phyloP scores from a whole-genome alignment of 306 rosid genomes.

The Alnus rubra region DNA sequence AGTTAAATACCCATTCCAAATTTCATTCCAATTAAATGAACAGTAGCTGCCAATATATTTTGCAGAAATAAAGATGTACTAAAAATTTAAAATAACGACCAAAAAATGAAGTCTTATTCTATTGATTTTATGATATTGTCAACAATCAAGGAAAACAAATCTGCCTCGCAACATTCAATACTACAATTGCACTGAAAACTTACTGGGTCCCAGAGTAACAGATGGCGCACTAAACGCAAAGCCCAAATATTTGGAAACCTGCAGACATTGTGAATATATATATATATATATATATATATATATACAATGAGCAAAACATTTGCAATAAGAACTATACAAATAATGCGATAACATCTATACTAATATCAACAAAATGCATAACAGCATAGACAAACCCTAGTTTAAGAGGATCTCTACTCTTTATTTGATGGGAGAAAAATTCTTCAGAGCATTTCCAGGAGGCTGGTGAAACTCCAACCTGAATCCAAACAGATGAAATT shows the following conservation, averaged over 20 bases:
- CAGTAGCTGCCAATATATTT: too few species aligned
- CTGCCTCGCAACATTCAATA: neutral
- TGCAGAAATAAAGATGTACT: too few species aligned
- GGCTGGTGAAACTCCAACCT: conserved; percentile 67
- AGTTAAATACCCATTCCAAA: neutral
- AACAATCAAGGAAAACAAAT: neutral
- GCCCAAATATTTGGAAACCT: conserved; percentile 85
- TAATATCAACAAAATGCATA: conserved; percentile 14
- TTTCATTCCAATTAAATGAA: neutral
- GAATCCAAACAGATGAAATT: neutral
- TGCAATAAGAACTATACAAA: conserved; percentile 5
- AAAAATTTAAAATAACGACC: neutral
- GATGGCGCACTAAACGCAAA: conserved; percentile 77
- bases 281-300: too few species aligned
- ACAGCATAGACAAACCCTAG: conserved; percentile 59
- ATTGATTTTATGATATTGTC: neutral
- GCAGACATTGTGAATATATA: conserved; percentile 15
- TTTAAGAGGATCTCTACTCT: conserved; percentile 88
- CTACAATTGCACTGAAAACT: conserved; percentile 39
- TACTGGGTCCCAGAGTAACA: conserved; percentile 85
- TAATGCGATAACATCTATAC: neutral
- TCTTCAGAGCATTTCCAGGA: conserved; percentile 99
- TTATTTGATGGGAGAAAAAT: conserved; percentile 74
- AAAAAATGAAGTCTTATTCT: neutral
- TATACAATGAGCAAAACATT: conserved; percentile 8